A percentile compares a stretch with the other conserved stretches of the same genome.
Evolutionary conservation across 371 early-diverging fungal genomes (phyloP).

Genomic region (Mortierella sp.): DNA sequence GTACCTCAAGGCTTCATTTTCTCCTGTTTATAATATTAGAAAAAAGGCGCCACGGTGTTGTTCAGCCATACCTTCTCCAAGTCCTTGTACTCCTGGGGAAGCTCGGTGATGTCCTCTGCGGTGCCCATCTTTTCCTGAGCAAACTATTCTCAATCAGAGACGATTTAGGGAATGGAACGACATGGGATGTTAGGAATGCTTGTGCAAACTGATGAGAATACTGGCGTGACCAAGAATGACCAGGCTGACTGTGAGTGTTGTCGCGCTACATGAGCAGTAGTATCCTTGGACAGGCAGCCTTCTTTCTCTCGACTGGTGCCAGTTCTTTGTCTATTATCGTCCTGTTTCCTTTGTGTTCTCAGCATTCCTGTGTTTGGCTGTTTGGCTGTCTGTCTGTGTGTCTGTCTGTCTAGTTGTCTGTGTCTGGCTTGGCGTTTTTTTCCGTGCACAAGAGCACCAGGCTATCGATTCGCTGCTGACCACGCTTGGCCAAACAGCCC

Average conservation of each 20-base stretch:
- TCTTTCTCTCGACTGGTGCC: background rate
- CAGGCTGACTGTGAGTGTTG: background rate
- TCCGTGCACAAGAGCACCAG: background rate
- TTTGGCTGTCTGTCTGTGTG: background rate
- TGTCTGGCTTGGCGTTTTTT: slow-evolving; percentile 7
- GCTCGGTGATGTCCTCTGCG: slow-evolving; percentile 87
- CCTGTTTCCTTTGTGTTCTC: background rate
- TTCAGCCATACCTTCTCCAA: slow-evolving; percentile 74
- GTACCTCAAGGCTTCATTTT: background rate
- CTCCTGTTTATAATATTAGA: background rate
- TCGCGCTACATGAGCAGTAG: background rate
- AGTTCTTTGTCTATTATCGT: background rate
- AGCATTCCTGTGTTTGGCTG: background rate
- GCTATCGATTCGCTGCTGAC: background rate
- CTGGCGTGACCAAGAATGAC: background rate
- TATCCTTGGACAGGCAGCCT: background rate
- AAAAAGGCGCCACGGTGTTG: background rate
- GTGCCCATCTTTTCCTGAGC: slow-evolving; percentile 92
- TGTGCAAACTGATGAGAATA: background rate
- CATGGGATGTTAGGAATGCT: background rate
- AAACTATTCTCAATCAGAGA: slow-evolving; percentile 66
- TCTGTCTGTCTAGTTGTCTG: background rate
- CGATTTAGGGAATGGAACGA: background rate
- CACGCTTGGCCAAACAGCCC: background rate
- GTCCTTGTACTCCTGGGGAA: slow-evolving; percentile 92